Evolutionary conservation across 2,329 filamentous ascomycete species (phyloP).

Genomic region (Ascochyta pisi): DNA sequence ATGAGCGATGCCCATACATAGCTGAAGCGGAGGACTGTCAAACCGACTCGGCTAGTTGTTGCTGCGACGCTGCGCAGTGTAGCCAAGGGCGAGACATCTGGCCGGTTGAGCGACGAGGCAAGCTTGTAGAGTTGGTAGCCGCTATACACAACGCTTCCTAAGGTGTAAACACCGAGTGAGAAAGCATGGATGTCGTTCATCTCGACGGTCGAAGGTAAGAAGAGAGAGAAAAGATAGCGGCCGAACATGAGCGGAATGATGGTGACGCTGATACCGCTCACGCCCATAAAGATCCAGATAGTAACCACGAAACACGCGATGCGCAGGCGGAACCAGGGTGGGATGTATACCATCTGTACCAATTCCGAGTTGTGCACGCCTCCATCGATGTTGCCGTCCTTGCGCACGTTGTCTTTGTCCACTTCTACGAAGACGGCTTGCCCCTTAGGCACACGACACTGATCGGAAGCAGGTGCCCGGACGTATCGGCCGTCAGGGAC

Average conservation of each 20-base stretch:
- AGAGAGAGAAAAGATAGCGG: slow-evolving; percentile 73
- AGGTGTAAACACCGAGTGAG: slow-evolving; percentile 83
- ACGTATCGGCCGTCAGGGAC: slow-evolving; percentile 81
- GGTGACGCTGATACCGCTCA: slow-evolving; percentile 83
- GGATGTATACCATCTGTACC: slow-evolving; percentile 69
- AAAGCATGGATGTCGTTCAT: slow-evolving; percentile 98
- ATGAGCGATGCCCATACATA: slow-evolving; percentile 81
- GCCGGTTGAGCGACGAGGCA: slow-evolving; percentile 31
- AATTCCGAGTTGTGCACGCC: slow-evolving; percentile 53
- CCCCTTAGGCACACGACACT: slow-evolving; percentile 90
- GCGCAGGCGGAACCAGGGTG: slow-evolving; percentile 80
- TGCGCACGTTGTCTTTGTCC: slow-evolving; percentile 68
- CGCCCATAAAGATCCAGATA: slow-evolving; percentile 92
- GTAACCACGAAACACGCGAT: slow-evolving; percentile 85
- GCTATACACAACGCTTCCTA: slow-evolving; percentile 71
- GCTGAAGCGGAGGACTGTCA: slow-evolving; percentile 59
- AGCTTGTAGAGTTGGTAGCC: slow-evolving; percentile 59
- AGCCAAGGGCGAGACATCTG: slow-evolving; percentile 39
- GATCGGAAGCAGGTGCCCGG: slow-evolving; percentile 90
- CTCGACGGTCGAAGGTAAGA: slow-evolving; percentile 69
- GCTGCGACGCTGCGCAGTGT: slow-evolving; percentile 36
- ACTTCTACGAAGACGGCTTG: slow-evolving; percentile 81
- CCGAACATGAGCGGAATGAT: slow-evolving; percentile 87
- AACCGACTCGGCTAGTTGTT: slow-evolving; percentile 35
- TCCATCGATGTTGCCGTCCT: slow-evolving; percentile 62